Percentiles rank a stretch among this genome's conserved stretches.
Evolutionary conservation across 306 rosid species (phyloP).

Genomic region (Corylus americana): DNA sequence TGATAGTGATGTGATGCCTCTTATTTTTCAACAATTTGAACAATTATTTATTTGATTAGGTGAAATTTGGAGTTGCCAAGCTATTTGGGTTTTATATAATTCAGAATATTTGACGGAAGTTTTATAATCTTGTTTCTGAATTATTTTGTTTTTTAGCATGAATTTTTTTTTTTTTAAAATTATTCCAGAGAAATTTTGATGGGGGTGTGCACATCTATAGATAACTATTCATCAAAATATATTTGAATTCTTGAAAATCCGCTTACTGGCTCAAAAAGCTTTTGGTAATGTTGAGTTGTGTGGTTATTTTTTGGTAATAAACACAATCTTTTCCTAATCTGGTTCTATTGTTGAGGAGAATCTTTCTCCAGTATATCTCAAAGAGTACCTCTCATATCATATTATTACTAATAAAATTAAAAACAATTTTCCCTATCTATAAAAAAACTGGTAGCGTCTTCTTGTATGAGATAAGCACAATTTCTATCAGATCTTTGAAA

Average conservation of each 20-base stretch:
- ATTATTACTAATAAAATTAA: too few relatives aligned
- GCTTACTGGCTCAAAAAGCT: background rate
- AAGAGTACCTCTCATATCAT: too few relatives aligned
- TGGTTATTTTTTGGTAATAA: background rate
- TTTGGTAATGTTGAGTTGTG: background rate
- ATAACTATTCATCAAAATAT: background rate
- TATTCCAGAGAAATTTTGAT: background rate
- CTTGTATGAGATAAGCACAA: too few relatives aligned
- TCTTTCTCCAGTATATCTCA: too few relatives aligned
- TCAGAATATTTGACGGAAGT: background rate
- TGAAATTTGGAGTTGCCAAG: background rate
- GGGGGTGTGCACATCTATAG: background rate
- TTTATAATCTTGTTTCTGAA: background rate
- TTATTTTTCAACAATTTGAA: background rate
- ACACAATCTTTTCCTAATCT: background rate
- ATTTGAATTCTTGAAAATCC: background rate
- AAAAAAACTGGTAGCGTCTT: too few relatives aligned
- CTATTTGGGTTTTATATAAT: background rate
- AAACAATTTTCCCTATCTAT: too few relatives aligned
- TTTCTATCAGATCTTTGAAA: too few relatives aligned
- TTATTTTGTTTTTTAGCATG: background rate
- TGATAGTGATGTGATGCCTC: background rate
- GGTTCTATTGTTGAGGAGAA: background rate
- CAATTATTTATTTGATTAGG: background rate
- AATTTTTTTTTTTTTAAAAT: background rate